These are phyloP conservation scores for Mortierella sp. DNA, from an alignment of 371 early-diverging fungal genomes.

Conservation along the genomic window DNA sequence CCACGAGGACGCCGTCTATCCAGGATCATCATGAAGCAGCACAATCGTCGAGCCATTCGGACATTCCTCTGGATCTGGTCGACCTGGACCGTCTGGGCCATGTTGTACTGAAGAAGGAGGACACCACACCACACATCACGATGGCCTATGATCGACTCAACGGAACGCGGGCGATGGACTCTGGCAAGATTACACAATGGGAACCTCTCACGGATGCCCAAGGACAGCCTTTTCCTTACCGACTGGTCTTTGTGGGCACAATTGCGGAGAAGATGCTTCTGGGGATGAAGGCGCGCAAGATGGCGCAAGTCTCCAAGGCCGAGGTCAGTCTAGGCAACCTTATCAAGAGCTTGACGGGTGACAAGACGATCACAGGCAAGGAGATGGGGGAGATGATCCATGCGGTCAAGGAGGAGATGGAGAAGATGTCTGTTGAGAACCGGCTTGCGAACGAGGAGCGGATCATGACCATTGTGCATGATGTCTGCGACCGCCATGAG, in stretches of 20 bases:
- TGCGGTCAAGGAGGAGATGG: slow-evolving; percentile 47
- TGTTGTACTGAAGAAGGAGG: slow-evolving; percentile 11
- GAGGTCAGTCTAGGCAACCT: slow-evolving; percentile 41
- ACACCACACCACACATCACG: slow-evolving; percentile 27
- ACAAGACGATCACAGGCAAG: slow-evolving; percentile 20
- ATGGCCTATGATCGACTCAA: slow-evolving; percentile 48
- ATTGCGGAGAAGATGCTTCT: slow-evolving; percentile 36
- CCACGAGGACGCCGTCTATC: slow-evolving; percentile 1
- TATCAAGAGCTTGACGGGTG: slow-evolving; percentile 24
- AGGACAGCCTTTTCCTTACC: not conserved
- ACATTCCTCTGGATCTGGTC: slow-evolving; percentile 7
- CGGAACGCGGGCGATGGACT: slow-evolving; percentile 33
- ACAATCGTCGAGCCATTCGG: not conserved
- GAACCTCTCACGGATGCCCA: slow-evolving; percentile 1
- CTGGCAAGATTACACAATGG: slow-evolving; percentile 32
- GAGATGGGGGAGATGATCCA: slow-evolving; percentile 28
- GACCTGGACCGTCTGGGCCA: slow-evolving; percentile 35
- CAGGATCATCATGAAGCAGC: slow-evolving; percentile 4
- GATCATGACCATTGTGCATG: slow-evolving; percentile 45
- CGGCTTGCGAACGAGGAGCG: slow-evolving; percentile 23
- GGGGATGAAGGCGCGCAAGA: slow-evolving; percentile 35
- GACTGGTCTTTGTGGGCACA: slow-evolving; percentile 46
- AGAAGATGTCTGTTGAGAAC: slow-evolving; percentile 34
- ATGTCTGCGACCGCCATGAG: slow-evolving; percentile 34
- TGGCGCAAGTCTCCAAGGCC: slow-evolving; percentile 1